Conservation (phyloP, 2,329 filamentous ascomycete genomes). For the Aspergillus pseudonomiae region DNA sequence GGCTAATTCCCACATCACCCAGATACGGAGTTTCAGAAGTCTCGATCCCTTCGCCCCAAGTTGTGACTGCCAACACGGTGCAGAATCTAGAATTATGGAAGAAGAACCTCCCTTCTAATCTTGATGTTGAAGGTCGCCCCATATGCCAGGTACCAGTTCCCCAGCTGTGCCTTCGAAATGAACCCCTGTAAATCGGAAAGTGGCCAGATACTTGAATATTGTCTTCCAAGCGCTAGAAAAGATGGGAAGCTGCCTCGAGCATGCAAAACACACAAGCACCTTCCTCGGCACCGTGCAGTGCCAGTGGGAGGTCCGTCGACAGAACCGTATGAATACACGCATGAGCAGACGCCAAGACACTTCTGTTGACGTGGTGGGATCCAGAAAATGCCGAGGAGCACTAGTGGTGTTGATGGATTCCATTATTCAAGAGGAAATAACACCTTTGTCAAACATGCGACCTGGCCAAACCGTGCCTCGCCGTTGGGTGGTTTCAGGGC, state of each 20-base stretch:
- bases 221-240: background rate
- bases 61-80: background rate
- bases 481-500: background rate
- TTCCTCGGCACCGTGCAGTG: background rate
- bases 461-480: background rate
- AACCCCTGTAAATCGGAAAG: background rate
- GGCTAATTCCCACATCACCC: too few relatives aligned
- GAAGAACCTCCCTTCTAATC: background rate
- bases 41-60: background rate
- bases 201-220: background rate
- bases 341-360: too few relatives aligned
- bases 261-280: background rate
- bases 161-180: background rate
- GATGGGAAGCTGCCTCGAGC: background rate
- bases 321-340: too few relatives aligned
- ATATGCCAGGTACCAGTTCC: background rate
- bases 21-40: background rate
- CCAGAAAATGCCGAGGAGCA: too few relatives aligned
- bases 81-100: background rate
- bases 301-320: too few relatives aligned
- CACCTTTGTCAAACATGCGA: background rate
- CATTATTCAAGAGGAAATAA: background rate
- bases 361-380: too few relatives aligned
- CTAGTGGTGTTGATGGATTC: too few relatives aligned
- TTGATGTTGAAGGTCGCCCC: background rate